These are phyloP conservation scores for Solanum raphanifolium DNA, from an alignment of 257 asterid species.

Conservation along the genomic window DNA sequence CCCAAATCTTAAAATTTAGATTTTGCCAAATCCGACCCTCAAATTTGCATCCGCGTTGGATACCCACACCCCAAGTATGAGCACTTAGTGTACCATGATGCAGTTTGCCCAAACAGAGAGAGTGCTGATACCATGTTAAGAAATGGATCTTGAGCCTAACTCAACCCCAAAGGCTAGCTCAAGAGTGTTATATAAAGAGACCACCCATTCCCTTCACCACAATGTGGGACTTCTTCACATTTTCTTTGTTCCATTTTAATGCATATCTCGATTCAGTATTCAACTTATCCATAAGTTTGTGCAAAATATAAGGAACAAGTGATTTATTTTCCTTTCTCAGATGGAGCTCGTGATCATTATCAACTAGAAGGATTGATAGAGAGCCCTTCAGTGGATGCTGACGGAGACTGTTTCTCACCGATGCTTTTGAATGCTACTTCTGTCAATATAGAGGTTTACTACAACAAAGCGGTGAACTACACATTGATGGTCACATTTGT, in stretches of 20 bases:
- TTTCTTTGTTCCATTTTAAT: neutral
- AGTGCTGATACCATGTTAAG: neutral
- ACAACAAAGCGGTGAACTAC: slow-evolving; percentile 93
- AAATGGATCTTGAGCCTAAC: neutral
- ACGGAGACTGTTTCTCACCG: slow-evolving; percentile 93
- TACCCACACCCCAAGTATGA: no score
- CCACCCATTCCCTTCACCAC: neutral
- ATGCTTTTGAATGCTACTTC: slow-evolving; percentile 87
- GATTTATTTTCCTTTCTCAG: slow-evolving; percentile 28
- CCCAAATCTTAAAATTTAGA: no score
- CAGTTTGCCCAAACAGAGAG: neutral
- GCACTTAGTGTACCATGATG: neutral
- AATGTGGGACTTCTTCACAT: neutral
- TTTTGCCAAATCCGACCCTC: no score
- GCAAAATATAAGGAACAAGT: neutral
- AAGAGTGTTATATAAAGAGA: neutral
- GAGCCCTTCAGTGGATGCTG: slow-evolving; percentile 96
- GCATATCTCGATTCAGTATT: neutral
- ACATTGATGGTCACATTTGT: slow-evolving; percentile 99
- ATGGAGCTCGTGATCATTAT: slow-evolving; percentile 72
- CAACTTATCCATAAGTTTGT: neutral
- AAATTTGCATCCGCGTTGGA: no score
- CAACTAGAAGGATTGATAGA: slow-evolving; percentile 89
- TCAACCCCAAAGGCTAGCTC: neutral
- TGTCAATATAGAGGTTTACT: slow-evolving; percentile 77